Percentiles rank a stretch among this genome's conserved stretches.
Conservation (phyloP, 2,329 filamentous ascomycete genomes). For the Diaporthe aspalathi region DNA sequence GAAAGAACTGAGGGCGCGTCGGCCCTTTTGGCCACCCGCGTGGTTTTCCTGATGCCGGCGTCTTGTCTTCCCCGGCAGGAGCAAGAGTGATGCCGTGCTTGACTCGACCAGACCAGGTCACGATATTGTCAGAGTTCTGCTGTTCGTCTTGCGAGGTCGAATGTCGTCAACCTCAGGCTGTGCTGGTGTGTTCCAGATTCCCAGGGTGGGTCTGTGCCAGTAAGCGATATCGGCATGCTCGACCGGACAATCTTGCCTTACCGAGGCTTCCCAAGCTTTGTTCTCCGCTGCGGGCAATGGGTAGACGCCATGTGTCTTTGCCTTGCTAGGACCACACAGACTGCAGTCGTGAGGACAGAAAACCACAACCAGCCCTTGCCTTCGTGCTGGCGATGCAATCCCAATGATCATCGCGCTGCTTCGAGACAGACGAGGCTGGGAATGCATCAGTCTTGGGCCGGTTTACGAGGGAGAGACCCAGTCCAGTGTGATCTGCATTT, state of each 20-base stretch:
- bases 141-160: constrained; percentile 1
- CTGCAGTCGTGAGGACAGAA: background rate
- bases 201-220: constrained; percentile 30
- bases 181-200: background rate
- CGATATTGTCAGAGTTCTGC: background rate
- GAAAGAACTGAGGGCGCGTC: background rate
- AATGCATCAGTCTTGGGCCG: constrained; percentile 26
- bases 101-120: constrained; percentile 16
- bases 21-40: background rate
- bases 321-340: background rate
- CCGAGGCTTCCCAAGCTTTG: constrained; percentile 13
- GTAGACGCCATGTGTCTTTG: background rate
- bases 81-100: constrained; percentile 5
- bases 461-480: constrained; percentile 25
- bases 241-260: constrained; percentile 17
- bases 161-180: constrained; percentile 15
- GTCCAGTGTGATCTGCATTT: constrained; percentile 30
- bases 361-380: background rate
- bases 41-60: background rate
- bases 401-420: constrained; percentile 17
- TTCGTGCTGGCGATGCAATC: constrained; percentile 2
- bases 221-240: constrained; percentile 34
- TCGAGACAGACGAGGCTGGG: constrained; percentile 29
- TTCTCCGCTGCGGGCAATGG: constrained; percentile 3
- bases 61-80: background rate